These are phyloP conservation scores for Prototheca stagnorum DNA, from an alignment of 163 green algal genomes.

Conservation along the genomic window DNA sequence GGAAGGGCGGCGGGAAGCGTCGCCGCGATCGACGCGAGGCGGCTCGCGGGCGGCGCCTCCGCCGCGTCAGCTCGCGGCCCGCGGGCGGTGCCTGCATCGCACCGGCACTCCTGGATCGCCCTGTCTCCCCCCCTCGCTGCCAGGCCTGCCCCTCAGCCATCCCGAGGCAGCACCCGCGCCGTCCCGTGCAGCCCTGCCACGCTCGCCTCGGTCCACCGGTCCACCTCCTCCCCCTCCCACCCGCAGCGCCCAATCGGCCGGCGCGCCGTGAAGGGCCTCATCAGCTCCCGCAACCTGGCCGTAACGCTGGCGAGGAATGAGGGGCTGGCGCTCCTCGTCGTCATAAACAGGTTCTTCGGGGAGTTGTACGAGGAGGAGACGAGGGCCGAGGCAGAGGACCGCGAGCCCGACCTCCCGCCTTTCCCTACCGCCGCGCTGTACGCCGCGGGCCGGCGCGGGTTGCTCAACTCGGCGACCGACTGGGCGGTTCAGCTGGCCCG, in stretches of 20 bases:
- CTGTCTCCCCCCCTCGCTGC: no score
- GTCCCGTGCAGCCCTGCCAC: no score
- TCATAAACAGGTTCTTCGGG: slow-evolving; percentile 11
- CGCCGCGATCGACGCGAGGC: no score
- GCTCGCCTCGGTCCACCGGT: no score
- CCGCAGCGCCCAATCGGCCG: slow-evolving; percentile 12
- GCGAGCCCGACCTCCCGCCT: slow-evolving; percentile 4
- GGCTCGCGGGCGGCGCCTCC: no score
- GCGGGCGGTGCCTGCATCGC: no score
- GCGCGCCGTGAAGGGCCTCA: background rate
- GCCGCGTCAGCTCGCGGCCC: no score
- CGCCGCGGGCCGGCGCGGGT: background rate
- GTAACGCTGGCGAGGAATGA: slow-evolving; percentile 10
- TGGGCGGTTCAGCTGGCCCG: slow-evolving; percentile 7
- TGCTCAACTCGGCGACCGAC: slow-evolving; percentile 12
- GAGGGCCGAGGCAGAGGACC: slow-evolving; percentile 4
- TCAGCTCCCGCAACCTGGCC: background rate
- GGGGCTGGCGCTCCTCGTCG: slow-evolving; percentile 4
- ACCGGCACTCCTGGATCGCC: no score
- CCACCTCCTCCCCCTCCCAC: no score
- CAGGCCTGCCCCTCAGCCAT: no score
- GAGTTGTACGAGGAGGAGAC: slow-evolving; percentile 13
- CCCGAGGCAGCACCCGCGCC: no score
- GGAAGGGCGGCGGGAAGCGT: no score
- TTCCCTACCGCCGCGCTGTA: slow-evolving; percentile 4